Conservation (phyloP, 1,284 basidiomycete genomes). For the Marasmius fiardii region DNA sequence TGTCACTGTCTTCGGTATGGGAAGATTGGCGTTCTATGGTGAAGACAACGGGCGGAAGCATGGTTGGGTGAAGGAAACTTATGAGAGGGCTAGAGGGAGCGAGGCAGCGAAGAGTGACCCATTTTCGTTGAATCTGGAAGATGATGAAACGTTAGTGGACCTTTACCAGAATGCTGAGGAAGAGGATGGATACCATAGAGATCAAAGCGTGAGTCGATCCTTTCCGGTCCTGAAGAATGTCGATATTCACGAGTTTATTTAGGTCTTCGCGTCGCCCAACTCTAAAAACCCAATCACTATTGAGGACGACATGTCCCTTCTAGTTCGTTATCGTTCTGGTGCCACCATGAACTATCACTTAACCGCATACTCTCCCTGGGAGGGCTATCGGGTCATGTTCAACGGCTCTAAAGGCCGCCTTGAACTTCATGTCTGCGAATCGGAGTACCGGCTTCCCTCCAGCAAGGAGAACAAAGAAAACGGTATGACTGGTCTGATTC, state of each 20-base stretch:
- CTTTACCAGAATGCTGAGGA: conserved; percentile 44
- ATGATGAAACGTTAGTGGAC: conserved; percentile 40
- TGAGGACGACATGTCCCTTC: conserved; percentile 53
- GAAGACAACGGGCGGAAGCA: conserved; percentile 41
- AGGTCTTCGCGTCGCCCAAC: conserved; percentile 43
- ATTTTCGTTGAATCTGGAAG: conserved; percentile 48
- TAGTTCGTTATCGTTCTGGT: conserved; percentile 47
- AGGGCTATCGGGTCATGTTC: conserved; percentile 53
- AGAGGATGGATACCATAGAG: conserved; percentile 42
- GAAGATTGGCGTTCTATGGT: conserved; percentile 48
- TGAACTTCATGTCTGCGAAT: conserved; percentile 54
- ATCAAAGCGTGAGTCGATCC: conserved; percentile 34
- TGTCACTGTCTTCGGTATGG: conserved; percentile 46
- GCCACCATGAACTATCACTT: conserved; percentile 53
- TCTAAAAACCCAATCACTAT: conserved; percentile 39
- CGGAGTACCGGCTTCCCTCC: conserved; percentile 29
- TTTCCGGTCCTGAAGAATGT: not conserved
- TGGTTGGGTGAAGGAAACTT: conserved; percentile 44
- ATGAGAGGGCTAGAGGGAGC: conserved; percentile 40
- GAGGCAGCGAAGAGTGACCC: conserved; percentile 43
- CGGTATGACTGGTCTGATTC: conserved; percentile 34
- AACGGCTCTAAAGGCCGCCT: conserved; percentile 51
- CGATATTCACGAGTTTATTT: not conserved
- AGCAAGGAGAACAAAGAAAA: conserved; percentile 20
- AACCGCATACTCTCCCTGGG: conserved; percentile 41